phyloP scores from a whole-genome alignment of 495 filamentous ascomycete species.

The Poronia punctata region DNA sequence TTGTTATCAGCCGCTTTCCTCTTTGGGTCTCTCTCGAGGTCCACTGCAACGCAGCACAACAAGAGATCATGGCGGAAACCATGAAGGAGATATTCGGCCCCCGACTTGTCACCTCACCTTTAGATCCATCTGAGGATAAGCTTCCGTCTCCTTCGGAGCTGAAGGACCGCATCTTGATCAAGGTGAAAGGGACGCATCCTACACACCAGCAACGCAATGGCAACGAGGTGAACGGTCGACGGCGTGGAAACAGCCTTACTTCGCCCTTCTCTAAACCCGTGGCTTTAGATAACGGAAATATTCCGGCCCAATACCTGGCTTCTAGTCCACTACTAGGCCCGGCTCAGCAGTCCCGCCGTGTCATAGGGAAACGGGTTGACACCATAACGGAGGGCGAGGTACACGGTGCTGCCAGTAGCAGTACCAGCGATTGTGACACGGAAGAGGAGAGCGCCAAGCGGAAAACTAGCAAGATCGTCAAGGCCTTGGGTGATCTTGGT shows the following conservation, averaged over 20 bases:
- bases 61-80: slow-evolving; percentile 81
- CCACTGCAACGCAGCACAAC: slow-evolving; percentile 78
- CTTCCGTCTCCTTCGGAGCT: slow-evolving; percentile 85
- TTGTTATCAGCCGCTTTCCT: slow-evolving; percentile 71
- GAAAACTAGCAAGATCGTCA: slow-evolving; percentile 78
- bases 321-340: slow-evolving; percentile 49
- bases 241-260: slow-evolving; percentile 71
- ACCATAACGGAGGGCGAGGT: slow-evolving; percentile 46
- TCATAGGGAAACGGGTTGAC: slow-evolving; percentile 29
- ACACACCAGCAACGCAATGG: slow-evolving; percentile 32
- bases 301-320: slow-evolving; percentile 46
- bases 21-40: slow-evolving; percentile 94
- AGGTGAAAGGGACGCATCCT: slow-evolving; percentile 66
- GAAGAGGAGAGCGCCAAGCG: slow-evolving; percentile 50
- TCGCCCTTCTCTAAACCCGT: slow-evolving; percentile 62
- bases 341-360: slow-evolving; percentile 25
- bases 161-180: slow-evolving; percentile 77
- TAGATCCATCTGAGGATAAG: slow-evolving; percentile 53
- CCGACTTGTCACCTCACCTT: slow-evolving; percentile 66
- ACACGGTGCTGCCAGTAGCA: slow-evolving; percentile 43
- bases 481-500: slow-evolving; percentile 74
- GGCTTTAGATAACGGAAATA: slow-evolving; percentile 45
- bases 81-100: slow-evolving; percentile 78
- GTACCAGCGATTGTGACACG: slow-evolving; percentile 53
- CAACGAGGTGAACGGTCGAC: slow-evolving; percentile 40